Conservation (phyloP, 208 protist species). For the Leishmania gerbilli region DNA sequence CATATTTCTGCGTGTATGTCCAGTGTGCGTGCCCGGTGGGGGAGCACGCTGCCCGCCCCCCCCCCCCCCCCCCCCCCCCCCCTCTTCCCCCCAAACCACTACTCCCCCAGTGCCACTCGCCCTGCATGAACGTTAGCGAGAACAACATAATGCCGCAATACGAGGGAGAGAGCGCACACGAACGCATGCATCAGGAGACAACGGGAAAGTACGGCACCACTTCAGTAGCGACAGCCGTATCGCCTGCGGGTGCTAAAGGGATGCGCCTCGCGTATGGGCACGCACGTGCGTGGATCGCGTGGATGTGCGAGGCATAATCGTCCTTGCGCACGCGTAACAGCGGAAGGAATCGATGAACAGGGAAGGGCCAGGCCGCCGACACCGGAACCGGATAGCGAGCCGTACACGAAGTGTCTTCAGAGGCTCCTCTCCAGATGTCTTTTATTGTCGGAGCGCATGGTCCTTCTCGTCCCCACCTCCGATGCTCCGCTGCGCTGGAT, state of each 20-base stretch:
- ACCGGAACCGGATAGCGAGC: background rate
- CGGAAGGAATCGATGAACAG: background rate
- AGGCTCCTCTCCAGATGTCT: background rate
- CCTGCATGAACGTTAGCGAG: background rate
- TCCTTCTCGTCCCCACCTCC: background rate
- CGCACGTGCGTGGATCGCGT: background rate
- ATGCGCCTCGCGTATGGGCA: background rate
- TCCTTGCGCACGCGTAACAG: background rate
- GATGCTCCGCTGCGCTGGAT: background rate
- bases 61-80: background rate
- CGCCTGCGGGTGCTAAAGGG: background rate
- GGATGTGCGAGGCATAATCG: background rate
- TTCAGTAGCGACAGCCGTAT: background rate
- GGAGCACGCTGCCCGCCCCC: background rate
- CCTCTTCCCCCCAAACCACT: background rate
- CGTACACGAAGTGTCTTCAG: background rate
- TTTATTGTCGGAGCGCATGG: background rate
- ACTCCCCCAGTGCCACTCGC: background rate
- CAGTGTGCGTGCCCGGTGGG: background rate
- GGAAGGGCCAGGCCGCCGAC: background rate
- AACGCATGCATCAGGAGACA: background rate
- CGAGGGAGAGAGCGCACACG: background rate
- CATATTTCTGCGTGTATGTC: constrained; percentile 2
- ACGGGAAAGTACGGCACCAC: too few species aligned
- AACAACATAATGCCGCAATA: background rate